Conservation (phyloP, 352 stramenopile species). For the Phytophthora pisi region DNA sequence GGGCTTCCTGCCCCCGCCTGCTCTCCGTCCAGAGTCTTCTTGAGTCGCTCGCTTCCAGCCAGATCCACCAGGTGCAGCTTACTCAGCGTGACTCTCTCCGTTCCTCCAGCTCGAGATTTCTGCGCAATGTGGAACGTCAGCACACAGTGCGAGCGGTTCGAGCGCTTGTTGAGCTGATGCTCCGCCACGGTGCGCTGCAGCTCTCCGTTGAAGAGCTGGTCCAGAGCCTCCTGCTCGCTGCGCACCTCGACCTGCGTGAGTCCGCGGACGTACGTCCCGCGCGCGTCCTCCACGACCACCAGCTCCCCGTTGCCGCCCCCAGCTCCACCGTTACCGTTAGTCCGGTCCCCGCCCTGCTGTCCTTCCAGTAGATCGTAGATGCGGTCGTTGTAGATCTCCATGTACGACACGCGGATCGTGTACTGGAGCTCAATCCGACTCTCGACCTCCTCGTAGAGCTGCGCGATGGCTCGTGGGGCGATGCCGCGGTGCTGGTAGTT, state of each 20-base stretch:
- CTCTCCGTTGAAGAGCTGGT: constrained; percentile 93
- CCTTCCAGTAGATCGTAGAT: constrained; percentile 92
- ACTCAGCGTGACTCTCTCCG: constrained; percentile 81
- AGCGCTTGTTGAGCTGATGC: constrained; percentile 94
- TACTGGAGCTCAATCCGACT: constrained; percentile 91
- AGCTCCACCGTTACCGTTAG: neutral
- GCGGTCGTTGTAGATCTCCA: constrained; percentile 97
- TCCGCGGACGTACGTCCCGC: constrained; percentile 86
- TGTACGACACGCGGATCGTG: constrained; percentile 90
- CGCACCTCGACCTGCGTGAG: constrained; percentile 84
- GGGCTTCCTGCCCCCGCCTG: constrained; percentile 16
- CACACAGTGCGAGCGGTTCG: constrained; percentile 94
- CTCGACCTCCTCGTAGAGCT: constrained; percentile 91
- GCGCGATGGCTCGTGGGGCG: constrained; percentile 82
- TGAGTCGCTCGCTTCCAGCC: constrained; percentile 93
- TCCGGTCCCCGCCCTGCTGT: constrained; percentile 21
- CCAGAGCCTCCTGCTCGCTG: constrained; percentile 89
- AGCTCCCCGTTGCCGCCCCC: constrained; percentile 53
- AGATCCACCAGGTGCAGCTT: constrained; percentile 96
- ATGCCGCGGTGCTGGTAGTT: constrained; percentile 93
- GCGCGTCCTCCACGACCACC: constrained; percentile 85
- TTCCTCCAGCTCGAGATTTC: constrained; percentile 73
- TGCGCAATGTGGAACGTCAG: constrained; percentile 94
- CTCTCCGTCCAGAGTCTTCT: constrained; percentile 90
- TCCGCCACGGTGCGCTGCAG: constrained; percentile 93